Percentiles rank a stretch among this genome's conserved stretches.
Conservation (phyloP, 75 land plant species). For the Larix kaempferi region DNA sequence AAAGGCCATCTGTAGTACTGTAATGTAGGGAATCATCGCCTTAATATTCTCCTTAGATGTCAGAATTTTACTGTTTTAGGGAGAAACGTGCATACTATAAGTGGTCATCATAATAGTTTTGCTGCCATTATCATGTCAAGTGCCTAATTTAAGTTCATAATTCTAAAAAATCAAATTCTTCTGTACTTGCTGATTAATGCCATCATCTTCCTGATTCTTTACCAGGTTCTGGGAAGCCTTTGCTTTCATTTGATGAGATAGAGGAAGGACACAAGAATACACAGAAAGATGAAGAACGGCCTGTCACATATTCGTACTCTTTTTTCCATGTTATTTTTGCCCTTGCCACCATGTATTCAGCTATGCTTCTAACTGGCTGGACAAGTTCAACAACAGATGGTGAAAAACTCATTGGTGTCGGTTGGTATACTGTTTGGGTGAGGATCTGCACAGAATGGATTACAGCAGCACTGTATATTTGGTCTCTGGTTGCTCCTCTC, state of each 20-base stretch:
- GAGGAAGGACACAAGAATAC: slow-evolving; percentile 50
- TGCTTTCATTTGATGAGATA: slow-evolving; percentile 39
- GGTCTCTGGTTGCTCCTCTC: slow-evolving; percentile 92
- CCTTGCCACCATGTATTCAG: slow-evolving; percentile 98
- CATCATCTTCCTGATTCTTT: not conserved
- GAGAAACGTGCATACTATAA: too few relatives aligned
- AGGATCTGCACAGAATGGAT: slow-evolving; percentile 94
- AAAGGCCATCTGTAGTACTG: too few relatives aligned
- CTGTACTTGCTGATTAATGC: too few relatives aligned
- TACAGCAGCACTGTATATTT: slow-evolving; percentile 82
- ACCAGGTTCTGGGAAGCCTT: slow-evolving; percentile 24
- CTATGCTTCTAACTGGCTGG: slow-evolving; percentile 99
- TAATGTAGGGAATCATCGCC: too few relatives aligned
- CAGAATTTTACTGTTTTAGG: too few relatives aligned
- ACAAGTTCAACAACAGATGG: slow-evolving; percentile 59
- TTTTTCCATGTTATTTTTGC: slow-evolving; percentile 99
- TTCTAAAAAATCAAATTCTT: too few relatives aligned
- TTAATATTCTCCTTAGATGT: too few relatives aligned
- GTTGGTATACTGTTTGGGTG: slow-evolving; percentile 99
- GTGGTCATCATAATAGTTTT: too few relatives aligned
- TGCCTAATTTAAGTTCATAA: too few relatives aligned
- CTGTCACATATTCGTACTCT: slow-evolving; percentile 84
- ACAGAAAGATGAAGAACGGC: slow-evolving; percentile 57
- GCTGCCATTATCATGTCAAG: too few relatives aligned
- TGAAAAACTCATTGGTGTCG: slow-evolving; percentile 85